A percentile compares a stretch with the other conserved stretches of the same genome.
Evolutionary conservation across 1,139 yeast species (phyloP).

Genomic region (Magnusiomyces paraingens): DNA sequence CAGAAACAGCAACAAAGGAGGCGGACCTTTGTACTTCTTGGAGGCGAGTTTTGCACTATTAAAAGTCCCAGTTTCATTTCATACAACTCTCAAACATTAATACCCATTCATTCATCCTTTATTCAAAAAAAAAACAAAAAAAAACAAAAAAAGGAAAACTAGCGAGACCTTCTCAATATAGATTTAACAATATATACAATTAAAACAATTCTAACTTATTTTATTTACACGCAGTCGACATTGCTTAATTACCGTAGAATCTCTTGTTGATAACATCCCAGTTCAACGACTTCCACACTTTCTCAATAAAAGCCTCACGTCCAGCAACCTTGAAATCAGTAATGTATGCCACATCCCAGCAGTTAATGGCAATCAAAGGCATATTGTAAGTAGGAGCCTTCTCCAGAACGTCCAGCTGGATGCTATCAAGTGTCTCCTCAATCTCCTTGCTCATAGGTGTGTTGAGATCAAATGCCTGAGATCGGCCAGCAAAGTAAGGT

Average conservation of each 20-base stretch:
- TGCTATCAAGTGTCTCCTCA: slow-evolving; percentile 35
- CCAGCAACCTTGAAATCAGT: slow-evolving; percentile 80
- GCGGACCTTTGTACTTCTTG: not conserved
- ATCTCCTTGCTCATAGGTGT: slow-evolving; percentile 51
- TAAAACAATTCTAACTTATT: not conserved
- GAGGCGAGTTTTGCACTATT: not conserved
- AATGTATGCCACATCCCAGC: slow-evolving; percentile 85
- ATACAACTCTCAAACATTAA: not conserved
- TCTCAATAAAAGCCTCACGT: slow-evolving; percentile 63
- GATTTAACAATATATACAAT: not conserved
- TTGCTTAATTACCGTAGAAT: slow-evolving; percentile 22
- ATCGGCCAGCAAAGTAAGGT: slow-evolving; percentile 73
- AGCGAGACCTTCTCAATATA: not conserved
- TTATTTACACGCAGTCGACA: not conserved
- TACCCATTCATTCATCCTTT: not conserved
- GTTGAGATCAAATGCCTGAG: slow-evolving; percentile 71
- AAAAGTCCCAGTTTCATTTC: not conserved
- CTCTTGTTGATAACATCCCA: slow-evolving; percentile 64
- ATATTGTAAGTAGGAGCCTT: slow-evolving; percentile 60
- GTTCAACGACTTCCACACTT: slow-evolving; percentile 71
- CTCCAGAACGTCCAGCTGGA: slow-evolving; percentile 40
- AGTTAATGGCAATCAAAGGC: slow-evolving; percentile 71
- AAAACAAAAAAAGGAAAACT: not conserved
- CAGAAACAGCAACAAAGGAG: not conserved
- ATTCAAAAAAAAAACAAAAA: not conserved